phyloP scores from a whole-genome alignment of 768 basidiomycete genomes.

The Neoboletus magnificus region DNA sequence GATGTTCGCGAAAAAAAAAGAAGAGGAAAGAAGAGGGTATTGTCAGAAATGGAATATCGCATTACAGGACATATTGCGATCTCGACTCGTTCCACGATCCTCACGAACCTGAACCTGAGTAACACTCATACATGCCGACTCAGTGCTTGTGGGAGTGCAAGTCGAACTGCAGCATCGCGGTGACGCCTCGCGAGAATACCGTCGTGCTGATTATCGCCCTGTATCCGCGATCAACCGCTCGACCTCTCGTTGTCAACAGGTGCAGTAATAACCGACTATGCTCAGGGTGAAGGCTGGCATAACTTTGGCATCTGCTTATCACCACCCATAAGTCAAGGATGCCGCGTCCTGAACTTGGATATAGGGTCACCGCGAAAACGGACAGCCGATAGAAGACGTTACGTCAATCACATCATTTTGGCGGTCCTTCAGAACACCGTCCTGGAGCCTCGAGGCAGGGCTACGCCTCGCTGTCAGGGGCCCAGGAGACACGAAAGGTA shows the following conservation, averaged over 20 bases:
- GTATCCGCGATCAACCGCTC: slow-evolving; percentile 8
- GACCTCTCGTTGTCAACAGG: background rate
- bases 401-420: slow-evolving; percentile 5
- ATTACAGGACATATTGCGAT: background rate
- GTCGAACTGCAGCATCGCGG: background rate
- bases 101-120: slow-evolving; percentile 1
- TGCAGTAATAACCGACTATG: background rate
- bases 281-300: background rate
- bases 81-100: background rate
- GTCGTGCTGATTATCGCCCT: background rate
- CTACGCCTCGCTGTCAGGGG: slow-evolving; percentile 8
- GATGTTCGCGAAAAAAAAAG: background rate
- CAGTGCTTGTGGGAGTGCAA: background rate
- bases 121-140: background rate
- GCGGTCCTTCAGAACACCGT: background rate
- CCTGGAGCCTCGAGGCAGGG: slow-evolving; percentile 16
- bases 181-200: background rate
- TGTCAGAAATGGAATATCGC: background rate
- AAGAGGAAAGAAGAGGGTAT: background rate
- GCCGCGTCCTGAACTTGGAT: background rate
- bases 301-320: slow-evolving; percentile 7
- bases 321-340: background rate
- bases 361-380: background rate
- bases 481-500: slow-evolving; percentile 1
- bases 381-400: slow-evolving; percentile 11